Evolutionary conservation across 225 moss, liverwort and hornwort genomes (phyloP), one percentile per base, ranked within the genome.

Genomic region (Lunularia cruciata): DNA sequence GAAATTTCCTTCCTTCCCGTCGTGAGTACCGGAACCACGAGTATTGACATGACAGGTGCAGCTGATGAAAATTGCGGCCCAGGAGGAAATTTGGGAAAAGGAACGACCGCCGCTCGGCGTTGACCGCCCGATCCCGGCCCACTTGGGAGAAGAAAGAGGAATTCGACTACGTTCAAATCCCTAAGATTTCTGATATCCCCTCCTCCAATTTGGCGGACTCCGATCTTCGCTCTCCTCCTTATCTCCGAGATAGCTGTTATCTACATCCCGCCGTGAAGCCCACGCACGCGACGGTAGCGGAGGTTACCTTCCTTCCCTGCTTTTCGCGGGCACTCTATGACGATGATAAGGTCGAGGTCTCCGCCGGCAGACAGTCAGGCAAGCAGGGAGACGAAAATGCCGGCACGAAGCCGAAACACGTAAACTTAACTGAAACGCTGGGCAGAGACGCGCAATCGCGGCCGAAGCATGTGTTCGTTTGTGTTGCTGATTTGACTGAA

Each of bases 321-420:
- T 22, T 52, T 52, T 22, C 51, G 51, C 51, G 19, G 13, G 51
- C 9, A 4, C 11, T 6, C 20, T 5, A 12, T 13, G 51, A 52
- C 19, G 51, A n/a, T 5, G 51, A 52, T 22, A 18, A n/a, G 42
- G 42, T 52, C 51, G 42, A 6, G 42, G 51, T 18, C 51, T 18
- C 51, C 51, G 51, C 51, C 51, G 12, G 51, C 42, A 42, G 42
- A 42, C 42, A 42, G 42, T 42, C 42, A 42, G 42, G 42, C 51
- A 13, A 6, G 51, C 51, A 52, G 51, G 51, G 9, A n/a, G 12
- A 52, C 51, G 51, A 52, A n/a, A 52, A 52, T 52, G 51, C 51
- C 51, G 51, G 51, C 51, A 52, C 51, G 51, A 52, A 52, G 51
- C 51, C 51, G 19, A 52, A 52, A 52, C 51, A 52, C 51, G 51